Base-by-base conservation (phyloP, 1,284 basidiomycete genomes). In the Wallemia ichthyophaga region DNA sequence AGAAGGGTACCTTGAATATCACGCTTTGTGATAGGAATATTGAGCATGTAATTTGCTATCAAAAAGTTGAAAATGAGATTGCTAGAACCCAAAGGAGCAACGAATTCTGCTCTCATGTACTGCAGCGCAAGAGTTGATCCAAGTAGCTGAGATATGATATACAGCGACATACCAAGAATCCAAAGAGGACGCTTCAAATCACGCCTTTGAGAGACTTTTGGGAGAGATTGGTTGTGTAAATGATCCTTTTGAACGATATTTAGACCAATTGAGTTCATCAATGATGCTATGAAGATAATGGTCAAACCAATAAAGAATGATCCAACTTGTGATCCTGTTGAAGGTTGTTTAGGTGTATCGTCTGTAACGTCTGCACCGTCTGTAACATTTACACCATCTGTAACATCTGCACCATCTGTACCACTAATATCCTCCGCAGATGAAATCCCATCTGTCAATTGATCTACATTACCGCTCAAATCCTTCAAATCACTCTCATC, bases 21-120 rank as follows among this genome's bases (percentile, higher is more conserved):
- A 53, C 76, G 80, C 61, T 71, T 76, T 56, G 82, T 85, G 48
- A 88, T 63, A 21, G 64, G 60, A 1, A 63, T 67, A 58, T 83
- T 83, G 11, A 85, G 80, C 62, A 86, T 75, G 58, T 62, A 59
- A 63, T 81, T 77, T 24, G 83, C 85, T 67, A 88, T 87, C 32
- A 88, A 72, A 66, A 87, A 85, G 69, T 88, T 88, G 72, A 88
- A 88, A 60, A 88, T 78, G 61, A 88, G 77, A 13, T 83, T 83
- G 9, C 82, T 81, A 1, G 83, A 84, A 23, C 84, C 83, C 9
- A 86, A 73, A 9, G 84, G 83, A 1, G 83, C 83, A 57, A 85
- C 83, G 65, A 84, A 85, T 78, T 85, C 82, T 82, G 83, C 85
- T 63, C 85, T 78, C 76, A 88, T 82, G 67, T 85, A 88, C 67